These are phyloP conservation scores for Periconia sp. DNA, from an alignment of 2,329 filamentous ascomycete genomes.

Conservation along the genomic window DNA sequence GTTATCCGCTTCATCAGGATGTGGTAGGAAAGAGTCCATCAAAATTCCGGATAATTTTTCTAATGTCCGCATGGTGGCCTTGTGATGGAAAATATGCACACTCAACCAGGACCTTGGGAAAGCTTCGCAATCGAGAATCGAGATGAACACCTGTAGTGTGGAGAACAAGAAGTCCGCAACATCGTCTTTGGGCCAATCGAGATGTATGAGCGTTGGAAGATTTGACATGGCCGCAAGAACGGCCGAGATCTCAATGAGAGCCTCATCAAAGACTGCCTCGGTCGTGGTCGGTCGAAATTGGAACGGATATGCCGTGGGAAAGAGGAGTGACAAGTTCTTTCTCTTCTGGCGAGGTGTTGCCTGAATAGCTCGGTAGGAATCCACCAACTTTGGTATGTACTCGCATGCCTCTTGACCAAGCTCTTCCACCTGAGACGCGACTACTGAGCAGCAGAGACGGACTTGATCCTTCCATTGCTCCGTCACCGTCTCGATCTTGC, in stretches of 20 bases:
- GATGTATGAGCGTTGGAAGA: conserved; percentile 73
- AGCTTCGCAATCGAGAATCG: conserved; percentile 85
- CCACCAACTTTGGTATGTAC: conserved; percentile 88
- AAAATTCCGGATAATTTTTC: conserved; percentile 82
- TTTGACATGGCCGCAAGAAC: conserved; percentile 83
- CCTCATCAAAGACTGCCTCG: conserved; percentile 77
- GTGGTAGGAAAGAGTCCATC: conserved; percentile 81
- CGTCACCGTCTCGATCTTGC: conserved; percentile 72
- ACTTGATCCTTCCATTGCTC: conserved; percentile 94
- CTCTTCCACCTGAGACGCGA: conserved; percentile 82
- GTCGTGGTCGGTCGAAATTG: conserved; percentile 70
- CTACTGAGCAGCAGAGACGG: conserved; percentile 87
- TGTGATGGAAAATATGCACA: conserved; percentile 90
- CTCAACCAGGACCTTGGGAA: conserved; percentile 92
- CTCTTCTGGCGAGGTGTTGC: conserved; percentile 65
- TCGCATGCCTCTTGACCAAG: conserved; percentile 83
- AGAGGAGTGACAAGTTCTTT: conserved; percentile 78
- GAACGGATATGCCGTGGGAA: conserved; percentile 90
- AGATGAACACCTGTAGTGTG: conserved; percentile 83
- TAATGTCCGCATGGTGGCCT: conserved; percentile 83
- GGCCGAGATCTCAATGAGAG: conserved; percentile 85
- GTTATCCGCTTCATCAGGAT: conserved; percentile 86
- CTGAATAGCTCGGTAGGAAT: conserved; percentile 83
- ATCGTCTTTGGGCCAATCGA: conserved; percentile 77
- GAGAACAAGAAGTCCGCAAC: conserved; percentile 77